phyloP scores from a whole-genome alignment of 2,329 filamentous ascomycete species.

The Dendrostoma leiphaemia region DNA sequence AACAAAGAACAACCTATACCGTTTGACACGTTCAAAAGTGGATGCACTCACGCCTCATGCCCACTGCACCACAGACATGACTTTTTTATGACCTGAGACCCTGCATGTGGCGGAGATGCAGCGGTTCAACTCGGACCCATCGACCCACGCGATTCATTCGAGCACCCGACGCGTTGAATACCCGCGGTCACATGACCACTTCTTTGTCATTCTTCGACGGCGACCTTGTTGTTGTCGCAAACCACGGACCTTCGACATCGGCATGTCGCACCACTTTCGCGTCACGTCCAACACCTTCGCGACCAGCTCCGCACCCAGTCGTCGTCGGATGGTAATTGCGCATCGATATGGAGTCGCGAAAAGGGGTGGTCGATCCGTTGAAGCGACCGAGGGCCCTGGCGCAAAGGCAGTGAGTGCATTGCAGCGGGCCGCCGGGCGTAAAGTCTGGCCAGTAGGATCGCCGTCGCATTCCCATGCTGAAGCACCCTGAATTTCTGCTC shows the following conservation, averaged over 20 bases:
- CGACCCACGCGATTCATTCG: not conserved
- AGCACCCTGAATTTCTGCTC: constrained; percentile 25
- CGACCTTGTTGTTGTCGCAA: constrained; percentile 8
- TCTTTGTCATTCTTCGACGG: not conserved
- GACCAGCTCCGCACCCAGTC: not conserved
- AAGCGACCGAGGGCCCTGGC: not conserved
- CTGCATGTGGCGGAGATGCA: too few relatives aligned
- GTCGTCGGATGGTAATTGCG: not conserved
- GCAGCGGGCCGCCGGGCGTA: not conserved
- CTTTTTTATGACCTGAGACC: not conserved
- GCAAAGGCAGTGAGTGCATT: too few relatives aligned
- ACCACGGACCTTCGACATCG: not conserved
- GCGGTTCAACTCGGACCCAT: not conserved
- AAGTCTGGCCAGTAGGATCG: constrained; percentile 22
- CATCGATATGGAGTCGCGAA: constrained; percentile 1
- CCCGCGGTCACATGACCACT: constrained; percentile 13
- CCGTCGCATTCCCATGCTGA: constrained; percentile 23
- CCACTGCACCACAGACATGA: not conserved
- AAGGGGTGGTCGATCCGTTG: constrained; percentile 5
- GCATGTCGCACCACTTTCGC: constrained; percentile 9
- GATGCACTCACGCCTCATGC: not conserved
- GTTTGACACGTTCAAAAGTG: not conserved
- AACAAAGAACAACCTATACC: not conserved
- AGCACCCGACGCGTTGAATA: constrained; percentile 4
- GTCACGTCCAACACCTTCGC: not conserved